Base-by-base conservation (phyloP, 148 eudicot species). In the Rhododendron molle region DNA sequence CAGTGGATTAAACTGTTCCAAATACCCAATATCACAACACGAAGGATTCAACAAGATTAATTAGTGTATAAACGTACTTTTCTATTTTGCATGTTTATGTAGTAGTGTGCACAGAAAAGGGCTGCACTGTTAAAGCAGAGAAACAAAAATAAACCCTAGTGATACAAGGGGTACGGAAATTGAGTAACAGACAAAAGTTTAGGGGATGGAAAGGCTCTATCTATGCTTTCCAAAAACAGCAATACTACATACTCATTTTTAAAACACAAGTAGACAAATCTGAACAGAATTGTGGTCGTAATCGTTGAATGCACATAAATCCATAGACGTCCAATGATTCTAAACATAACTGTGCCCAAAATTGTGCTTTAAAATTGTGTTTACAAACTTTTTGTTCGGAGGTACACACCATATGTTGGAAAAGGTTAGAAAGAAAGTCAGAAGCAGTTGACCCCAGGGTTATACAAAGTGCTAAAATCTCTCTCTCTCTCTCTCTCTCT, bases 1-100 rank as follows among this genome's bases (percentile, higher is more conserved):
- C n/a, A 92, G 92, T 14, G 93, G 73, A 73, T 92, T 92, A 56
- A 93, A 93, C 81, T 94, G 98, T n/a, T 58, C 91, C 85, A 12
- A 26, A n/a, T 23, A 67, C 10, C 32, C 34, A 67, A 44, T 38
- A 40, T 28, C 34, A 67, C 36, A 26, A 28, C 32, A 26, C 73
- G 0, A 67, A 28, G 73, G 73, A 67, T 95, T 96, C 85, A 94
- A 93, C 92, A 95, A 90, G 86, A 89, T 92, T 46, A 93, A 89
- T 92, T 46, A 93, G 20, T 74, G 30, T 21, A 44, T 32, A 14
- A 13, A 34, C 43, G 0, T 77, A 34, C 26, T 10, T 73, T 32
- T 73, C 7, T 77, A 77, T 1, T 18, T 10, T 11, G 80, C 28
- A 23, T 44, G 50, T 3, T 9, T 77, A 11, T 23, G 28, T 0